Percentiles rank a stretch among this genome's conserved stretches.
These are phyloP conservation scores for Dothideomycetes sp. DNA, from an alignment of 2,329 filamentous ascomycete species.

Conservation along the genomic window DNA sequence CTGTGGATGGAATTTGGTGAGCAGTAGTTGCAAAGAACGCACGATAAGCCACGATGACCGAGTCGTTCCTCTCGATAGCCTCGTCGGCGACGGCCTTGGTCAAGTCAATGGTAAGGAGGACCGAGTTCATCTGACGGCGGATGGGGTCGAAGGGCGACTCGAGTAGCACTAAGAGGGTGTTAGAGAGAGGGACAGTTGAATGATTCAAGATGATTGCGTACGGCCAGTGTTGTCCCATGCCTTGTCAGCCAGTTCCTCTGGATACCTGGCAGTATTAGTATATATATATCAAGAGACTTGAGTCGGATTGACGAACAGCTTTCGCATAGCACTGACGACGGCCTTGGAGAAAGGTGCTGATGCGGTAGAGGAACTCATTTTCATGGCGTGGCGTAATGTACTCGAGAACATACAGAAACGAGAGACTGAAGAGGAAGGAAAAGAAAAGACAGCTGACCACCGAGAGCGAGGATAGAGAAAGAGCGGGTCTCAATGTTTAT, in stretches of 20 bases:
- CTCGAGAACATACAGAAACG: constrained; percentile 22
- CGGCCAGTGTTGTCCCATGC: constrained; percentile 93
- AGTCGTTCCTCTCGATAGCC: constrained; percentile 66
- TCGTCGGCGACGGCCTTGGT: constrained; percentile 84
- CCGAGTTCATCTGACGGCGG: constrained; percentile 53
- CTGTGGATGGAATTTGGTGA: neutral
- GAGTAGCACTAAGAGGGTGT: constrained; percentile 47
- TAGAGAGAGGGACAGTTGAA: constrained; percentile 7
- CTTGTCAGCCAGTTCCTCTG: constrained; percentile 77
- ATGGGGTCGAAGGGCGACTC: constrained; percentile 56
- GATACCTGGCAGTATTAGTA: constrained; percentile 54
- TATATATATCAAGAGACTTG: constrained; percentile 5
- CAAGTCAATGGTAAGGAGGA: constrained; percentile 80
- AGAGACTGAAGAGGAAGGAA: neutral
- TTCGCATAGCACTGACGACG: constrained; percentile 70
- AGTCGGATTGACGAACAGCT: constrained; percentile 49
- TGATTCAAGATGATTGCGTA: constrained; percentile 26
- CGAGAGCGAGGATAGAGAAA: too few species aligned
- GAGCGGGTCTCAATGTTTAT: too few species aligned
- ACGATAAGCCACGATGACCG: constrained; percentile 86
- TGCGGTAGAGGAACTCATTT: constrained; percentile 32
- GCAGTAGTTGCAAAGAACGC: constrained; percentile 24
- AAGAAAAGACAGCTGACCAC: too few species aligned
- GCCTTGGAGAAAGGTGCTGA: constrained; percentile 53
- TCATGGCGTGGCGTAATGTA: constrained; percentile 28